phyloP scores from a whole-genome alignment of 2,329 filamentous ascomycete genomes.

The Amauroascus verrucosus region DNA sequence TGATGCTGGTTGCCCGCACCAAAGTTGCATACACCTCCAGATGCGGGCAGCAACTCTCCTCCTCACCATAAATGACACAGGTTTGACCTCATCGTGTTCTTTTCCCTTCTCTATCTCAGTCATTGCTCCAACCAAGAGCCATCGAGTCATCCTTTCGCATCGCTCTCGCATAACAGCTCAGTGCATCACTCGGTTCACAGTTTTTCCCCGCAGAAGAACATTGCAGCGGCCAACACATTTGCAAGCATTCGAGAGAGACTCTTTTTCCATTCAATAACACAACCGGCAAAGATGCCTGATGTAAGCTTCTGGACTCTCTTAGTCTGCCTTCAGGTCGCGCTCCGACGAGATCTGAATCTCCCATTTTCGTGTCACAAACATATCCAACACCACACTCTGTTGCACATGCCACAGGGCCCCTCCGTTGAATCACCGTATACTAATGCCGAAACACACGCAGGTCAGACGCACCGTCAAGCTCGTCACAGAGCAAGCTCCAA shows the following conservation, averaged over 20 bases:
- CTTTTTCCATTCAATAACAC: background rate
- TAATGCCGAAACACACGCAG: conserved; percentile 30
- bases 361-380: background rate
- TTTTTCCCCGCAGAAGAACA: background rate
- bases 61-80: background rate
- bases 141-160: background rate
- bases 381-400: background rate
- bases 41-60: background rate
- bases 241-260: background rate
- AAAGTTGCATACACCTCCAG: background rate
- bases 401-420: background rate
- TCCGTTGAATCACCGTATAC: background rate
- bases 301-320: conserved; percentile 24
- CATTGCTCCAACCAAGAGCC: background rate
- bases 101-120: background rate
- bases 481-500: conserved; percentile 79
- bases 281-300: conserved; percentile 35
- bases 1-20: no score
- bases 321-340: background rate
- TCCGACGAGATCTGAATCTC: background rate
- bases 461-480: conserved; percentile 82
- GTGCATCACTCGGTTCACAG: background rate
- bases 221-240: background rate
- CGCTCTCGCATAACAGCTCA: background rate
- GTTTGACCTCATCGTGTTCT: background rate